phyloP scores from a whole-genome alignment of 192 early-diverging fungal genomes.

The Gryganskiella cystojenkinii region DNA sequence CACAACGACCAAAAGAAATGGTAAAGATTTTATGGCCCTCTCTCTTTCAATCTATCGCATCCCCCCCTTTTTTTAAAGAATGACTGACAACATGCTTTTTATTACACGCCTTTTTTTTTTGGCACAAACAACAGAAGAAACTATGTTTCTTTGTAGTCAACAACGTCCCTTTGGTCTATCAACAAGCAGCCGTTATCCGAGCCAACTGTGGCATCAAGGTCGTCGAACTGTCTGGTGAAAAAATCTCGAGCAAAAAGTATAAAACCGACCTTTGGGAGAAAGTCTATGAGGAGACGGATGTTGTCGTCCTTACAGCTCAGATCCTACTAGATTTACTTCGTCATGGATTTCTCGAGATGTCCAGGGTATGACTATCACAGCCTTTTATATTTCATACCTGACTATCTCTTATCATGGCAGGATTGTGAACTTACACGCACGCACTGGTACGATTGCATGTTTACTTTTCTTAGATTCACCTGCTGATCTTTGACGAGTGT shows the following conservation, averaged over 20 bases:
- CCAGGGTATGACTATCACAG: conserved; percentile 53
- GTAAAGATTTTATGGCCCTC: not conserved
- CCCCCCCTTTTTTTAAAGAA: not conserved
- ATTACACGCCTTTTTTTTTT: not conserved
- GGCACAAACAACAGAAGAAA: no score
- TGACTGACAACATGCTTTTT: not conserved
- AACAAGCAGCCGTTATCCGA: conserved; percentile 84
- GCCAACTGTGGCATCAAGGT: conserved; percentile 74
- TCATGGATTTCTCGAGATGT: conserved; percentile 71
- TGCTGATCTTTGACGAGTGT: conserved; percentile 96
- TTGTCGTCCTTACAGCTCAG: conserved; percentile 89
- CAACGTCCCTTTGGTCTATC: conserved; percentile 86
- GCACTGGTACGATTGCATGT: no score
- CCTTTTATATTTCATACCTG: not conserved
- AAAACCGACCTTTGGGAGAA: conserved; percentile 66
- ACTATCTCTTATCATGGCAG: not conserved
- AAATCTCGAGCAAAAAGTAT: conserved; percentile 70
- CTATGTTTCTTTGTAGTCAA: conserved; percentile 85
- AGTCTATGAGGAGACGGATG: conserved; percentile 68
- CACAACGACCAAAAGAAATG: not conserved
- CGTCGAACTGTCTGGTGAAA: conserved; percentile 71
- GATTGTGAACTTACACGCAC: not conserved
- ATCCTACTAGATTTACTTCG: conserved; percentile 84
- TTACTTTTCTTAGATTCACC: conserved; percentile 67
- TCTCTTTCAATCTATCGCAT: not conserved